phyloP scores from a whole-genome alignment of 106 monocot genomes.

The Phalaenopsis aphrodite region DNA sequence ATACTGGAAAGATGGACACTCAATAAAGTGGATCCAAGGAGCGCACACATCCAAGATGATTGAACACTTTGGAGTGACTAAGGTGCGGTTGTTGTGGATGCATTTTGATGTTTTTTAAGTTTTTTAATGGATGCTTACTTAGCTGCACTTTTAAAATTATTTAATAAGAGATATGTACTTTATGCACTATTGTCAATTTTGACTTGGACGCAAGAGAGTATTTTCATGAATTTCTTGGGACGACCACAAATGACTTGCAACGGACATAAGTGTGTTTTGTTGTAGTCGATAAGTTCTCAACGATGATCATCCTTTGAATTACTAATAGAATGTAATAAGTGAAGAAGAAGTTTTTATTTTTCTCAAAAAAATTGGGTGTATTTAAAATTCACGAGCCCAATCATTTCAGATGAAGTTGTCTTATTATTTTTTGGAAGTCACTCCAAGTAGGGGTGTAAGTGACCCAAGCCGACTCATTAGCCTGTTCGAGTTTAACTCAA shows the following conservation, averaged over 20 bases:
- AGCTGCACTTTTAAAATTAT: background rate
- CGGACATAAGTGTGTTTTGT: background rate
- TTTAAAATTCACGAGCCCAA: background rate
- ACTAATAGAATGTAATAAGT: background rate
- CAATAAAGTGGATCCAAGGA: too few relatives aligned
- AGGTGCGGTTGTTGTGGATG: background rate
- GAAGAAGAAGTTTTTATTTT: background rate
- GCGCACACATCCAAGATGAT: too few relatives aligned
- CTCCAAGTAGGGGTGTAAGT: too few relatives aligned
- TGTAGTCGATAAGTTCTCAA: background rate
- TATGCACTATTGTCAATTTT: background rate
- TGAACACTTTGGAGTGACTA: background rate
- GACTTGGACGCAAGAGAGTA: background rate
- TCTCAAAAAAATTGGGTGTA: background rate
- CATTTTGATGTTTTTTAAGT: background rate
- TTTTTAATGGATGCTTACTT: background rate
- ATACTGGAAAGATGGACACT: too few relatives aligned
- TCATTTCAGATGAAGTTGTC: too few relatives aligned
- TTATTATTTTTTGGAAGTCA: background rate
- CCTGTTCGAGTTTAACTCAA: too few relatives aligned
- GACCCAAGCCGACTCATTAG: too few relatives aligned
- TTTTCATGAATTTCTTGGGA: background rate
- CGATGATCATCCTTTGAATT: background rate
- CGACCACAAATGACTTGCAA: background rate
- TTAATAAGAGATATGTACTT: background rate